Percentiles rank a stretch among this genome's conserved stretches.
Evolutionary conservation across 2,329 filamentous ascomycete genomes (phyloP).

Genomic region (Colletotrichum sp.): DNA sequence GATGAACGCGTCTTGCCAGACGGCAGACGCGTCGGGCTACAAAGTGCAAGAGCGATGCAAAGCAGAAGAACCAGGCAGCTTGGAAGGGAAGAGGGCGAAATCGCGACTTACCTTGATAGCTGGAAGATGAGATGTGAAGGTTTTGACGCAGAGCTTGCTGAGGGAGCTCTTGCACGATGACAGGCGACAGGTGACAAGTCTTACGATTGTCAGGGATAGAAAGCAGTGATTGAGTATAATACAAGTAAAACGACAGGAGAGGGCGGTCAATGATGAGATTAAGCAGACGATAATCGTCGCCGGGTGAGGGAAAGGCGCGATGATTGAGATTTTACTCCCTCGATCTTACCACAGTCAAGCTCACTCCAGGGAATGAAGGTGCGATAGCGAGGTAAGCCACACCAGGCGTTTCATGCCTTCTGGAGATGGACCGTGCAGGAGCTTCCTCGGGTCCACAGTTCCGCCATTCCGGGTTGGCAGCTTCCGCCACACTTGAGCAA

Average conservation of each 20-base stretch:
- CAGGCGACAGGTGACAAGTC: background rate
- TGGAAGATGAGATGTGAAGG: background rate
- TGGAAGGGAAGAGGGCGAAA: background rate
- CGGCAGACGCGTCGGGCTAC: background rate
- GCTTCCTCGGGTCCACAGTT: slow-evolving; percentile 11
- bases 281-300: background rate
- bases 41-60: background rate
- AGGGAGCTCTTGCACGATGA: background rate
- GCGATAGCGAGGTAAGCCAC: slow-evolving; percentile 7
- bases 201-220: background rate
- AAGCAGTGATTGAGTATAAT: background rate
- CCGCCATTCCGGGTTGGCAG: background rate
- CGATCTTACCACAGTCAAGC: slow-evolving; percentile 3
- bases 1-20: background rate
- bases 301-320: slow-evolving; percentile 4
- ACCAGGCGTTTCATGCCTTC: slow-evolving; percentile 4
- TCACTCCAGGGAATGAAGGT: slow-evolving; percentile 18
- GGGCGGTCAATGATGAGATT: background rate
- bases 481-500: background rate
- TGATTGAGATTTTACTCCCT: slow-evolving; percentile 16
- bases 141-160: background rate
- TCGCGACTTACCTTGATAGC: background rate
- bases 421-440: slow-evolving; percentile 7
- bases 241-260: background rate
- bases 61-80: background rate